phyloP scores from a whole-genome alignment of 805 yeast species.

The Suhomyces xylopsoci region DNA sequence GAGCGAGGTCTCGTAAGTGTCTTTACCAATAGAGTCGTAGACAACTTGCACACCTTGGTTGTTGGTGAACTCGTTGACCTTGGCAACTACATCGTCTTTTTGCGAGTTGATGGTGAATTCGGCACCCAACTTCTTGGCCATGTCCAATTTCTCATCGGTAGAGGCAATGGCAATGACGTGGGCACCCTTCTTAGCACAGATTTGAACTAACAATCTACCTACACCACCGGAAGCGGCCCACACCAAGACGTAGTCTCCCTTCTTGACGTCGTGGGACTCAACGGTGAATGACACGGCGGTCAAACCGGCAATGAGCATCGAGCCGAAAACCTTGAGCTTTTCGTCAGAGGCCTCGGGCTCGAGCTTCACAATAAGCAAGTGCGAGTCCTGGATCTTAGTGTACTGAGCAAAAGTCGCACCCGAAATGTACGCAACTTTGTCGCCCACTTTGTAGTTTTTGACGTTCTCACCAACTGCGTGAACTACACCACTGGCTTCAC shows the following conservation, averaged over 20 bases:
- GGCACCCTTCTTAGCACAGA: conserved; percentile 64
- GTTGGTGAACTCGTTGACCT: conserved; percentile 56
- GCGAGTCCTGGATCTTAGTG: conserved; percentile 44
- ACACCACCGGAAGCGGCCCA: conserved; percentile 98
- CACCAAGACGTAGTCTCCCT: conserved; percentile 69
- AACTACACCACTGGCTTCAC: conserved; percentile 71
- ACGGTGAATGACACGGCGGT: conserved; percentile 72
- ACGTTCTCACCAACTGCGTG: conserved; percentile 63
- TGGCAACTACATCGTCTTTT: conserved; percentile 53
- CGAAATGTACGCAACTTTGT: conserved; percentile 59
- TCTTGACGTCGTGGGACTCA: conserved; percentile 63
- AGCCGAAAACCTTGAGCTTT: conserved; percentile 54
- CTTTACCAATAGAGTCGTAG: conserved; percentile 78
- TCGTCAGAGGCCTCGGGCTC: conserved; percentile 49
- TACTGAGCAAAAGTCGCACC: conserved; percentile 67
- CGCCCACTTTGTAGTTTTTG: conserved; percentile 58
- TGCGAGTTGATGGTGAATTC: conserved; percentile 58
- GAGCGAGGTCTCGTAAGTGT: conserved; percentile 64
- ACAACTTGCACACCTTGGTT: conserved; percentile 68
- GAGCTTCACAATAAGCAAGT: conserved; percentile 44
- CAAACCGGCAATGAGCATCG: conserved; percentile 64
- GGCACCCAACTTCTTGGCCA: conserved; percentile 75
- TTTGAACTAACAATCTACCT: conserved; percentile 68
- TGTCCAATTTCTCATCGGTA: conserved; percentile 61
- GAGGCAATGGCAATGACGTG: conserved; percentile 85